Percentiles rank a stretch among this genome's conserved stretches.
phyloP scores from a whole-genome alignment of 2,329 filamentous ascomycete species.

The Sporothrix phasma region DNA sequence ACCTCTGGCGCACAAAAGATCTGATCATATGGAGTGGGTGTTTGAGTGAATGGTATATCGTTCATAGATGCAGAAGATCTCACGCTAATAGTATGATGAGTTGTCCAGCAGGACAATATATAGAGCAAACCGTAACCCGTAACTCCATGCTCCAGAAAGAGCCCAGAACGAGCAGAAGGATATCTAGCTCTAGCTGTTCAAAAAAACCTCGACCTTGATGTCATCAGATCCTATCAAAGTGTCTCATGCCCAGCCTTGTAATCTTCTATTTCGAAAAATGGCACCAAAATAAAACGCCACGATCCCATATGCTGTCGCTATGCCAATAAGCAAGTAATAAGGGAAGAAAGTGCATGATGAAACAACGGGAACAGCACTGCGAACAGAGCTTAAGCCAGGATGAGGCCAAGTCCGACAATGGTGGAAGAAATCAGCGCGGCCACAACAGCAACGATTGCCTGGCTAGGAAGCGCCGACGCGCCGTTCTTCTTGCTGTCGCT shows the following conservation, averaged over 20 bases:
- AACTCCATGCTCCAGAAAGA: neutral
- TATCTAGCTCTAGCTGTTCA: neutral
- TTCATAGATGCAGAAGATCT: no score
- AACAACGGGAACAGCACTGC: slow-evolving; percentile 34
- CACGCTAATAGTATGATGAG: neutral
- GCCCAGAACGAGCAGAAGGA: neutral
- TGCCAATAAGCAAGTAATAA: neutral
- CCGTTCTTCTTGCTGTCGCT: neutral
- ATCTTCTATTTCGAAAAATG: neutral
- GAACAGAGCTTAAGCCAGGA: slow-evolving; percentile 18
- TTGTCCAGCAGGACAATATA: neutral
- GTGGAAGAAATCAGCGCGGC: slow-evolving; percentile 7
- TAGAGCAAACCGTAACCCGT: neutral
- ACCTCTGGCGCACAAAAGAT: no score
- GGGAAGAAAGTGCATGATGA: slow-evolving; percentile 20
- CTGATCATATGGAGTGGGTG: no score
- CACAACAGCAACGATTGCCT: neutral
- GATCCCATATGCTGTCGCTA: slow-evolving; percentile 2
- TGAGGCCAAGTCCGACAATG: slow-evolving; percentile 10
- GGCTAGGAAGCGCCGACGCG: neutral
- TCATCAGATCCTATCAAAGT: neutral
- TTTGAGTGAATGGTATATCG: no score
- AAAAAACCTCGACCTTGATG: neutral
- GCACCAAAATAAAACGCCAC: neutral
- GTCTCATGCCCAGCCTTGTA: neutral